Evolutionary conservation across 148 eudicot species (phyloP).

Genomic region (Rhododendron mucronatum): DNA sequence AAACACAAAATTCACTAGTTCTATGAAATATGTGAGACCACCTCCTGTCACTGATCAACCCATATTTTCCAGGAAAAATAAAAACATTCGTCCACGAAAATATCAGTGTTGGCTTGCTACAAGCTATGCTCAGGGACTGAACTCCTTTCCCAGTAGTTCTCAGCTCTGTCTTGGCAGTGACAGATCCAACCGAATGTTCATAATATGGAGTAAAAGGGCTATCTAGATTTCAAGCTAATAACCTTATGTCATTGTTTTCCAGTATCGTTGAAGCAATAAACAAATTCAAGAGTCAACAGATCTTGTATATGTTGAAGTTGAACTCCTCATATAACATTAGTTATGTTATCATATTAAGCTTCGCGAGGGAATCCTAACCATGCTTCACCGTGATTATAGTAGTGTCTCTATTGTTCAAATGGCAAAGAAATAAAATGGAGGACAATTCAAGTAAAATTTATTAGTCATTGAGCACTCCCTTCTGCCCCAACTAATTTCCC

Average conservation of each 20-base stretch:
- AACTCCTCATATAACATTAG: neutral
- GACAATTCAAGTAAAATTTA: neutral
- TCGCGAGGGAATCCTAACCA: neutral
- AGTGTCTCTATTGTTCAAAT: neutral
- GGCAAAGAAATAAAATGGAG: neutral
- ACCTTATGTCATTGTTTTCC: neutral
- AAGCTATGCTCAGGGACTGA: neutral
- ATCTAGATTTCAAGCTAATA: neutral
- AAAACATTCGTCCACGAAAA: neutral
- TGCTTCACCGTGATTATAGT: neutral
- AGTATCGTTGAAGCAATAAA: neutral
- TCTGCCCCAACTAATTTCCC: neutral
- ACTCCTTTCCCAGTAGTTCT: neutral
- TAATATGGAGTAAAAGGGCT: neutral
- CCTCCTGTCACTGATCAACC: neutral
- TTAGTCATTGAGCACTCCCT: neutral
- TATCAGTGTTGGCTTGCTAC: neutral
- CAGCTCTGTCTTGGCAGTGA: neutral
- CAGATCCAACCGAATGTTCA: neutral
- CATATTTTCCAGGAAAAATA: neutral
- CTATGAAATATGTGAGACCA: neutral
- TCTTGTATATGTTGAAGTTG: neutral
- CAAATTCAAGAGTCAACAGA: neutral
- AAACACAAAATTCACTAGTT: neutral
- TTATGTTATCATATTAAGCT: neutral